Evolutionary conservation across 257 asterid species (phyloP).

Genomic region (Solanum stenotomum): DNA sequence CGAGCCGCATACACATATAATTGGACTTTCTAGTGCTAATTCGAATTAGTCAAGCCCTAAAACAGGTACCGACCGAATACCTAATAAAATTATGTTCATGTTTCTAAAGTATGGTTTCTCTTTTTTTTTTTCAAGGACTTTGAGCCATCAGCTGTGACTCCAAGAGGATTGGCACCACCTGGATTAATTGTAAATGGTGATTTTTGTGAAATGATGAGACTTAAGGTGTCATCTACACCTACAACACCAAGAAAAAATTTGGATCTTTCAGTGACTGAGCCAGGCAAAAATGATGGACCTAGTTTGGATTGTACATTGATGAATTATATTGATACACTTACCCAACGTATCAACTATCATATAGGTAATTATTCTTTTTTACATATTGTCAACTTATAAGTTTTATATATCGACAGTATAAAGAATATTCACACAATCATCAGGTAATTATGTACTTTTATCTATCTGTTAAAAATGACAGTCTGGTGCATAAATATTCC

Average conservation of each 20-base stretch:
- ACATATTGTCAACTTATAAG: neutral
- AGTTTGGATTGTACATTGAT: neutral
- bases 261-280: neutral
- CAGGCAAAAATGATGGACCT: neutral
- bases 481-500: neutral
- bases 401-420: neutral
- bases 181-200: neutral
- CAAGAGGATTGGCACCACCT: neutral
- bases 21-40: neutral
- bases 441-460: neutral
- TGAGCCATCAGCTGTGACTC: neutral
- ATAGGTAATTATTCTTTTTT: neutral
- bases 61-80: fast-evolving
- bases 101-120: neutral
- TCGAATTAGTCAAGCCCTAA: neutral
- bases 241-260: neutral
- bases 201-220: neutral
- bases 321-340: slow-evolving; percentile 2
- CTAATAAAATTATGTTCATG: neutral
- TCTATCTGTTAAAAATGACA: neutral
- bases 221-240: neutral
- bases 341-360: slow-evolving; percentile 6
- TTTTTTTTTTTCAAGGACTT: neutral
- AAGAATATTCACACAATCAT: neutral
- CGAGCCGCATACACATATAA: neutral